phyloP scores from a whole-genome alignment of 116 monocot species.

The Papilionanthe hybrid region DNA sequence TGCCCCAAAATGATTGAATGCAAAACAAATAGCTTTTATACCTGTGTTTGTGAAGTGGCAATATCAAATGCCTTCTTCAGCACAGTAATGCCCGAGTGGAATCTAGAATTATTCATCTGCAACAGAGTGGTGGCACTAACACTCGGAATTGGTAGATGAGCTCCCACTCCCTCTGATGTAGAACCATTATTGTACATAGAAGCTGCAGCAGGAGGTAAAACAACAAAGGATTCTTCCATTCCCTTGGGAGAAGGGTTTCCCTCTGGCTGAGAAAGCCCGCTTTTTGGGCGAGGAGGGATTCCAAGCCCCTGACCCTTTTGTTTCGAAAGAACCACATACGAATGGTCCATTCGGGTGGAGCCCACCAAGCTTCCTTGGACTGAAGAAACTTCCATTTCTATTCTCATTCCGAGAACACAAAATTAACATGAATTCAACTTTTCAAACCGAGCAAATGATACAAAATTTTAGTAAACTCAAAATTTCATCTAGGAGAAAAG shows the following conservation, averaged over 20 bases:
- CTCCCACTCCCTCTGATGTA: slow-evolving; percentile 30
- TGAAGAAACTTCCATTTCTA: slow-evolving; percentile 61
- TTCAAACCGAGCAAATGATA: neutral
- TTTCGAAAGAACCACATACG: slow-evolving; percentile 68
- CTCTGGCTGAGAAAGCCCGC: slow-evolving; percentile 21
- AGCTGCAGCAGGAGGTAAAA: slow-evolving; percentile 79
- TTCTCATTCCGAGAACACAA: neutral
- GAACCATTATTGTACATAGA: slow-evolving; percentile 77
- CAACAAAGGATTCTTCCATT: slow-evolving; percentile 91
- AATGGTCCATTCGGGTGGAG: slow-evolving; percentile 68
- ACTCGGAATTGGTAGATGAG: slow-evolving; percentile 23
- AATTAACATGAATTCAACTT: neutral
- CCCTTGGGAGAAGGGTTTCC: slow-evolving; percentile 35
- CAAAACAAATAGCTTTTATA: slow-evolving; percentile 14
- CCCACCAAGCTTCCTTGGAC: slow-evolving; percentile 73
- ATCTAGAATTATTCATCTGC: slow-evolving; percentile 46
- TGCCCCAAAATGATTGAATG: neutral
- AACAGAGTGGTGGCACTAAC: slow-evolving; percentile 17
- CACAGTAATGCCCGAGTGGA: slow-evolving; percentile 69
- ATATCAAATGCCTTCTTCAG: slow-evolving; percentile 92
- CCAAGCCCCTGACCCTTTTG: slow-evolving; percentile 44
- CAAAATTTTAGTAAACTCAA: neutral
- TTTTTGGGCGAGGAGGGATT: slow-evolving; percentile 55
- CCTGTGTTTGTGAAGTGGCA: slow-evolving; percentile 83
- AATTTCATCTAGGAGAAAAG: neutral